These are phyloP conservation scores for Tuber melanosporum DNA, from an alignment of 495 filamentous ascomycete species.

Conservation along the genomic window DNA sequence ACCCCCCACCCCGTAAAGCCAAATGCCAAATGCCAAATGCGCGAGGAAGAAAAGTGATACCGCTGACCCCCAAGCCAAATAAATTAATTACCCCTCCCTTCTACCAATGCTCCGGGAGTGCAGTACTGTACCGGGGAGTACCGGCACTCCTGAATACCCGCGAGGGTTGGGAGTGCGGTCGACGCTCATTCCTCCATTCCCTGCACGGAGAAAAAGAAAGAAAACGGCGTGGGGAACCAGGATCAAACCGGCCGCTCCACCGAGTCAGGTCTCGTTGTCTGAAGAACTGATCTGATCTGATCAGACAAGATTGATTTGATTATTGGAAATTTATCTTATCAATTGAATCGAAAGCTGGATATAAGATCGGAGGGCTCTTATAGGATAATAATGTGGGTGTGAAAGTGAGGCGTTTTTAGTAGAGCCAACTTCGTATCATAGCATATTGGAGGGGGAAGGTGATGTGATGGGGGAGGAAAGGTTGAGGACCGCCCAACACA, in stretches of 20 bases:
- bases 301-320: conserved; percentile 25
- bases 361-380: neutral
- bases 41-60: neutral
- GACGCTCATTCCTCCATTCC: neutral
- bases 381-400: neutral
- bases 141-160: neutral
- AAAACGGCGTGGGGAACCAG: neutral
- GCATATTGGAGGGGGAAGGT: neutral
- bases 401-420: neutral
- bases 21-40: neutral
- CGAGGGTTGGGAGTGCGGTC: neutral
- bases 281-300: conserved; percentile 37
- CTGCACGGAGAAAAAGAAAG: neutral
- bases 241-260: neutral
- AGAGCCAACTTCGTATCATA: neutral
- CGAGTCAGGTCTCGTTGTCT: conserved; percentile 10
- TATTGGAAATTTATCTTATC: conserved; percentile 35
- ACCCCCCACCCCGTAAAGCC: neutral
- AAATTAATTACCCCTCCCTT: neutral
- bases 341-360: conserved; percentile 11
- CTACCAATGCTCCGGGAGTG: neutral
- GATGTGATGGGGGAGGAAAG: neutral
- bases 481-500: neutral
- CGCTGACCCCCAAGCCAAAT: neutral
- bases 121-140: neutral